A percentile compares a stretch with the other conserved stretches of the same genome.
Conservation (phyloP, 768 basidiomycete genomes). For the Pleurotus eryngii region DNA sequence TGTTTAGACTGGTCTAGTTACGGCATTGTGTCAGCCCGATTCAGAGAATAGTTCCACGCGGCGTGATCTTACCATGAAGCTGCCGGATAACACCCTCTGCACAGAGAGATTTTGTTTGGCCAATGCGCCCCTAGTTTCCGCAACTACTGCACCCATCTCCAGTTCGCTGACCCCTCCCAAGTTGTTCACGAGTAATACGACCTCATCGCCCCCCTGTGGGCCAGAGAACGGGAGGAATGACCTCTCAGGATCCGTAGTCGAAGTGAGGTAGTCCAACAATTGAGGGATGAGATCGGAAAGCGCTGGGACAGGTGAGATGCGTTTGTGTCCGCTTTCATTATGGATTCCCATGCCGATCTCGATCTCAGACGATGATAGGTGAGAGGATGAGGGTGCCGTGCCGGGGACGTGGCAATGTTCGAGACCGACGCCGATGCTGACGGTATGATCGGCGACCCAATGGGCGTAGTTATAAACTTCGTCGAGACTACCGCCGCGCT, state of each 20-base stretch:
- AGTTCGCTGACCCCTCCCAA: conserved; percentile 84
- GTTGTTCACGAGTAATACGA: conserved; percentile 84
- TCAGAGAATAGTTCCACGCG: too few relatives aligned
- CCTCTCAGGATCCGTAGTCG: conserved; percentile 72
- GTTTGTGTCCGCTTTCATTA: conserved; percentile 78
- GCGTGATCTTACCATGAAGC: conserved; percentile 68
- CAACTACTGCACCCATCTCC: conserved; percentile 68
- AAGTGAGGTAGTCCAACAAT: conserved; percentile 67
- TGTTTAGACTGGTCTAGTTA: conserved; percentile 78
- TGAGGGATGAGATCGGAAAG: conserved; percentile 66
- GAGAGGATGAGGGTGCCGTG: conserved; percentile 54
- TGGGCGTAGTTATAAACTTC: conserved; percentile 66
- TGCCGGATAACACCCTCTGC: conserved; percentile 68
- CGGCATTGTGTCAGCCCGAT: not conserved
- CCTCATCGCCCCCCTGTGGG: conserved; percentile 53
- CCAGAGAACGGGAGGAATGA: conserved; percentile 66
- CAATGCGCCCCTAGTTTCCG: conserved; percentile 56
- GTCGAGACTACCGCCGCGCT: conserved; percentile 62
- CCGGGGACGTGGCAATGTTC: conserved; percentile 91
- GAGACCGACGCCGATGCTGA: conserved; percentile 81
- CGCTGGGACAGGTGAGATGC: conserved; percentile 68
- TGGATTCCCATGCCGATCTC: conserved; percentile 93
- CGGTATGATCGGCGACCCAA: conserved; percentile 63
- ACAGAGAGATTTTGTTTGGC: conserved; percentile 53
- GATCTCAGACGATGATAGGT: conserved; percentile 61